Evolutionary conservation across 805 yeast genomes (phyloP).

Genomic region (Candida quercuum): DNA sequence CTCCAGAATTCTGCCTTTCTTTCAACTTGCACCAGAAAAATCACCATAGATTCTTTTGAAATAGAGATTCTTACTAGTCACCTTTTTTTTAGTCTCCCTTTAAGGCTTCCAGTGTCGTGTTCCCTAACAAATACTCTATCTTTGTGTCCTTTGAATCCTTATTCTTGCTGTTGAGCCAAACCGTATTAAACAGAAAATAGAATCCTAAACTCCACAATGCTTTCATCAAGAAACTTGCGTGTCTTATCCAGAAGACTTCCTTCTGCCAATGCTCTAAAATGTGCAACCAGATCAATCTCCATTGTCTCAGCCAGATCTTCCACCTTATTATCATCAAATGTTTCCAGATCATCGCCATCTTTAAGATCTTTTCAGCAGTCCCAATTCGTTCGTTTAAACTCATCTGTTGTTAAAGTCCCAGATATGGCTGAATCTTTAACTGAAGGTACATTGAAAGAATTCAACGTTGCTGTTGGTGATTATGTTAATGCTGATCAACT

Average conservation of each 20-base stretch:
- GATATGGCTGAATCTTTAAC: slow-evolving; percentile 98
- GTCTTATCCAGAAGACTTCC: slow-evolving; percentile 10
- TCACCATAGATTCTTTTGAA: too few relatives aligned
- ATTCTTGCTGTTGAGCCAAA: too few relatives aligned
- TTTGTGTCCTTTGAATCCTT: too few relatives aligned
- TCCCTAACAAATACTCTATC: too few relatives aligned
- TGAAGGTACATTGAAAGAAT: slow-evolving; percentile 85
- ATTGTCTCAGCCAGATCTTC: slow-evolving; percentile 7
- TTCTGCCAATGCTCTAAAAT: slow-evolving; percentile 1
- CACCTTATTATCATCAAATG: slow-evolving; percentile 2
- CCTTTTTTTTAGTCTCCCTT: too few relatives aligned
- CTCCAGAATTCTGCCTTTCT: too few relatives aligned
- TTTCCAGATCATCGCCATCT: slow-evolving; percentile 1
- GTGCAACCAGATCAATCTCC: slow-evolving; percentile 9
- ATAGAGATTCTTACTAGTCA: too few relatives aligned
- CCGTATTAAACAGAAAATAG: too few relatives aligned
- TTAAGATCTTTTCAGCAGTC: background rate
- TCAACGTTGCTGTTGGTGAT: slow-evolving; percentile 77
- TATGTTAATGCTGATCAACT: slow-evolving; percentile 82
- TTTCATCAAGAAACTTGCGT: slow-evolving; percentile 14
- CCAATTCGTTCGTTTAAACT: slow-evolving; percentile 27
- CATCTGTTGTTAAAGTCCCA: slow-evolving; percentile 78
- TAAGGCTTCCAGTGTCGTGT: too few relatives aligned
- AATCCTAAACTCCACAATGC: slow-evolving; percentile 13
- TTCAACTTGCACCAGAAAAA: too few relatives aligned